Evolutionary conservation across 2,329 filamentous ascomycete genomes (phyloP), one percentile per base, ranked within the genome.

Genomic region (Stemphylium lycopersici): DNA sequence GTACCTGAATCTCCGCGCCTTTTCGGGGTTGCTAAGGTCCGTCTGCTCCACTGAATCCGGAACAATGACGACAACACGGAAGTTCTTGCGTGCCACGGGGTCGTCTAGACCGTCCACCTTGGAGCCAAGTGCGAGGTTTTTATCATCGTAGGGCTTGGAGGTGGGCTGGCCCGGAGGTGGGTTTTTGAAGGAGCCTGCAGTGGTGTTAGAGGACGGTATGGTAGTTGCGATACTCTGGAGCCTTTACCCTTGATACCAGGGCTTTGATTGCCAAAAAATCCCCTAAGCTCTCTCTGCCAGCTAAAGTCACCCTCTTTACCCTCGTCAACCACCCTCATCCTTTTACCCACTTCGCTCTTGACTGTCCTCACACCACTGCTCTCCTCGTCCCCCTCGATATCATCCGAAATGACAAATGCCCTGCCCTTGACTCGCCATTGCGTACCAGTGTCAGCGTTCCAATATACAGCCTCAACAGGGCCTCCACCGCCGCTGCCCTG

Each of bases 341-440:
- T 77, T 55, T 77, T 77, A 47, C 78, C 78, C 16, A 95, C 70
- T 65, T 84, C 81, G 45, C 81, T 82, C 74, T 86, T 85, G 40
- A 88, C 83, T 10, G 83, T 83, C 52, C 77, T 74, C 10, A 83
- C 82, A 2, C 82, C 85, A 47, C 79, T 82, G 58, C 78, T 83
- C 68, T 80, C 79, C 18, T 79, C 77, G 1, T 80, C 77, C 1
- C 75, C 78, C 67, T 88, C 82, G 53, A 88, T 84, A 64, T 92
- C 90, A 43, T 83, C 80, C 0, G 86, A 90, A 29, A 98, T 79
- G 4, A 96, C 78, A 78, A 87, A 95, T 15, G 89, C 90, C 54
- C 79, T 81, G 1, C 93, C 93, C 42, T 87, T 86, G 31, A 98
- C 74, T 55, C 93, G 85, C 93, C 93, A 98, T 79, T 98, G 93